Percentiles rank a stretch among this genome's conserved stretches.
Evolutionary conservation across 2,329 filamentous ascomycete genomes (phyloP).

Genomic region (Ceratocystis diversiconidia): DNA sequence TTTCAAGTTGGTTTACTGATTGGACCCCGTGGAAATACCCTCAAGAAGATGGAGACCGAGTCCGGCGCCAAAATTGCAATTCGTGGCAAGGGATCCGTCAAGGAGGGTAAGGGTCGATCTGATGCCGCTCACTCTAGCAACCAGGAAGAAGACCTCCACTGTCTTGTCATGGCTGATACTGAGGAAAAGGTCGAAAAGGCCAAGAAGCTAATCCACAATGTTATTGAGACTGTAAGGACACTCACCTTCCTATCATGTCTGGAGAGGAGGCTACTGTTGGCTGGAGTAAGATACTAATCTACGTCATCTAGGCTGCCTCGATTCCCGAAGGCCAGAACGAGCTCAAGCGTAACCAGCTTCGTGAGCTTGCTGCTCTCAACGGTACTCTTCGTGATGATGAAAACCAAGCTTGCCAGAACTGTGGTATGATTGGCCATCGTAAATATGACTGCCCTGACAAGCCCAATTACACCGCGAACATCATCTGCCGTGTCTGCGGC

Average conservation of each 20-base stretch:
- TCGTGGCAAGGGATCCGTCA: slow-evolving; percentile 97
- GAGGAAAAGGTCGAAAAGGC: slow-evolving; percentile 99
- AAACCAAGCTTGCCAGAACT: slow-evolving; percentile 99
- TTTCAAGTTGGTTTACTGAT: slow-evolving; percentile 99
- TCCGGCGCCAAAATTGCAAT: slow-evolving; percentile 98
- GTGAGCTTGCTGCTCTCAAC: slow-evolving; percentile 94
- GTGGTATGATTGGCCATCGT: slow-evolving; percentile 93
- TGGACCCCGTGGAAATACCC: slow-evolving; percentile 97
- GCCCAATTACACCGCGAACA: slow-evolving; percentile 97
- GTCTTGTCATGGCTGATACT: slow-evolving; percentile 98
- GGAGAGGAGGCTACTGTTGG: too few species aligned
- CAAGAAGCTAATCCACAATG: slow-evolving; percentile 94
- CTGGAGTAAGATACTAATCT: background rate
- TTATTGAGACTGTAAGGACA: slow-evolving; percentile 83
- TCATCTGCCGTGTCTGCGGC: slow-evolving; percentile 95
- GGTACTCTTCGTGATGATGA: slow-evolving; percentile 97
- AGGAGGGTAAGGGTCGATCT: slow-evolving; percentile 97
- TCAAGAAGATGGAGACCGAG: slow-evolving; percentile 99
- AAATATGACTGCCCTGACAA: slow-evolving; percentile 98
- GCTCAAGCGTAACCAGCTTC: slow-evolving; percentile 94
- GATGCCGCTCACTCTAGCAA: slow-evolving; percentile 98
- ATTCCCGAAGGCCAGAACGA: slow-evolving; percentile 98
- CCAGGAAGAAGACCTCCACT: slow-evolving; percentile 98
- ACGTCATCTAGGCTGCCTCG: slow-evolving; percentile 61
- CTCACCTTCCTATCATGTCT: background rate